Conservation (phyloP, 495 filamentous ascomycete species). For the Tricharina praecox region DNA sequence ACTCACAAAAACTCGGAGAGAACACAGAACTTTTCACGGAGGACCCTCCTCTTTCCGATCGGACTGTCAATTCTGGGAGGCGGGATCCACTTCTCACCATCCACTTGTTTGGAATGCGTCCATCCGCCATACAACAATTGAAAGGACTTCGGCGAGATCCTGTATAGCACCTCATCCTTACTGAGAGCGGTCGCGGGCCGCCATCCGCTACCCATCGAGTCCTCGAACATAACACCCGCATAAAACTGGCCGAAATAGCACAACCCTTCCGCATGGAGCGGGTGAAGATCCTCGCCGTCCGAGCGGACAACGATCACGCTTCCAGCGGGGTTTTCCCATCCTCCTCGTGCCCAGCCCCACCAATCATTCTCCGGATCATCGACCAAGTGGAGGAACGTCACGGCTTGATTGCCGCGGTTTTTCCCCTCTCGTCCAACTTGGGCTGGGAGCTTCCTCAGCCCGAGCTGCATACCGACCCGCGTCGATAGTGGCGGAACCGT, state of each 20-base stretch:
- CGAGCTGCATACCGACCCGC: slow-evolving; percentile 7
- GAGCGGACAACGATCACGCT: slow-evolving; percentile 13
- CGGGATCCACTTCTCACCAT: background rate
- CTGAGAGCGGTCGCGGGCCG: slow-evolving; percentile 8
- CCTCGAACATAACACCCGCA: slow-evolving; percentile 9
- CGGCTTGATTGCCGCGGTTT: slow-evolving; percentile 2
- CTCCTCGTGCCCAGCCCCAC: slow-evolving; percentile 16
- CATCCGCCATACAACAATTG: slow-evolving; percentile 10
- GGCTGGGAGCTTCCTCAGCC: background rate
- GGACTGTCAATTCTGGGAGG: background rate
- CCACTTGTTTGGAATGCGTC: background rate
- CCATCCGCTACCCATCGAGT: slow-evolving; percentile 7
- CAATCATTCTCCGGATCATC: background rate
- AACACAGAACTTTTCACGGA: background rate
- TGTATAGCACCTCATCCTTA: slow-evolving; percentile 6
- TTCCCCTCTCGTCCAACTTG: background rate
- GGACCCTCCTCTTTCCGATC: background rate
- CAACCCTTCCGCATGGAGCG: slow-evolving; percentile 11
- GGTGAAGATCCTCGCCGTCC: slow-evolving; percentile 7
- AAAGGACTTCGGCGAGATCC: slow-evolving; percentile 7
- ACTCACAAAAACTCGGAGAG: background rate
- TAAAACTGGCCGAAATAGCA: slow-evolving; percentile 8
- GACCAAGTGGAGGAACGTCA: slow-evolving; percentile 11
- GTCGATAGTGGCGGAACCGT: background rate
- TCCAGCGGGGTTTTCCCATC: slow-evolving; percentile 8